phyloP scores from a whole-genome alignment of 805 yeast genomes.

The Kluyveromyces siamensis region DNA sequence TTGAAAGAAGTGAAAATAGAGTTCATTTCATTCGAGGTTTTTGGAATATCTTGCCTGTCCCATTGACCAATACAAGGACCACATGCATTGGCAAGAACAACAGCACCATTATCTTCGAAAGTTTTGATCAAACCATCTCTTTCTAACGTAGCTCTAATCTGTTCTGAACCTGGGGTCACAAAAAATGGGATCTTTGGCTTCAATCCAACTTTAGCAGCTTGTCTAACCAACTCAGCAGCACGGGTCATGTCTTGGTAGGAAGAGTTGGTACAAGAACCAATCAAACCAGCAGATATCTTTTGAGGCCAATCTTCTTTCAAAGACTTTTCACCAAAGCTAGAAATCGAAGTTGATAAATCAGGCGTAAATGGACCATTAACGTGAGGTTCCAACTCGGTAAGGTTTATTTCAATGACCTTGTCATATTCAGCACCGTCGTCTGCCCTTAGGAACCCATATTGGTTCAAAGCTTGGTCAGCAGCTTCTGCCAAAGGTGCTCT shows the following conservation, averaged over 20 bases:
- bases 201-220: conserved; percentile 79
- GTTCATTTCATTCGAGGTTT: conserved; percentile 57
- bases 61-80: conserved; percentile 99
- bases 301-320: conserved; percentile 76
- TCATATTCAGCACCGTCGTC: conserved; percentile 89
- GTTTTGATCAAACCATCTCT: conserved; percentile 84
- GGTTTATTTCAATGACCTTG: conserved; percentile 81
- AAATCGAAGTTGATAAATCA: conserved; percentile 88
- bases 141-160: conserved; percentile 92
- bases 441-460: conserved; percentile 61
- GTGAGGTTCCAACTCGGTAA: conserved; percentile 83
- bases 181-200: conserved; percentile 87
- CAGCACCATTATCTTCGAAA: conserved; percentile 82
- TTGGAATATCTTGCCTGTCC: conserved; percentile 80
- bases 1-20: conserved; percentile 95
- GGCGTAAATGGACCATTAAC: conserved; percentile 98
- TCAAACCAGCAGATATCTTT: conserved; percentile 82
- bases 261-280: conserved; percentile 97
- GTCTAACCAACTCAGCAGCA: conserved; percentile 81
- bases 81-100: conserved; percentile 93
- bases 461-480: conserved; percentile 52
- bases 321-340: conserved; percentile 68
- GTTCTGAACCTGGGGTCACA: conserved; percentile 98
- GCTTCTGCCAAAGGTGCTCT: conserved; percentile 76
- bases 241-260: conserved; percentile 98